These are phyloP conservation scores for Wickerhamiella sergipiensis DNA, from an alignment of 805 yeast species.

Conservation along the genomic window DNA sequence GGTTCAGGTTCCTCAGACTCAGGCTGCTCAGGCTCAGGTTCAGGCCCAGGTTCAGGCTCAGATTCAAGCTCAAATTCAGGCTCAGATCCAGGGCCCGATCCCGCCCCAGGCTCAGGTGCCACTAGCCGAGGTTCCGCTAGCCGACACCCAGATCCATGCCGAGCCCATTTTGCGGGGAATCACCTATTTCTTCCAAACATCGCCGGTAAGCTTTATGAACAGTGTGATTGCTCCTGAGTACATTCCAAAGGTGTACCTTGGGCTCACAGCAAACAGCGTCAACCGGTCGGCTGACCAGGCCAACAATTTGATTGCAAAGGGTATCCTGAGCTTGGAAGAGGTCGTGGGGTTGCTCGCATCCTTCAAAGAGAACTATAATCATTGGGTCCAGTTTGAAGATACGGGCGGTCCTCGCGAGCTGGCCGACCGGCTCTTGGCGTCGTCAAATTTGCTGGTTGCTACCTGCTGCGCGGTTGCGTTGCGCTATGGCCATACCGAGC, in stretches of 20 bases:
- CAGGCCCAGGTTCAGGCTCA: no score
- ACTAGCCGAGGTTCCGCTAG: background rate
- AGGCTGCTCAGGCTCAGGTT: no score
- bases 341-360: constrained; percentile 38
- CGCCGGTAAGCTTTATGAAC: background rate
- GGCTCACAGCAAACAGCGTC: background rate
- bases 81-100: no score
- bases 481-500: constrained; percentile 33
- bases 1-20: no score
- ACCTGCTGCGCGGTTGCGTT: constrained; percentile 51
- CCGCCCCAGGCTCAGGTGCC: no score
- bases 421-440: constrained; percentile 31
- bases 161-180: background rate
- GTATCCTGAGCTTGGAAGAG: constrained; percentile 36
- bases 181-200: background rate
- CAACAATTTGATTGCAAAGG: constrained; percentile 33
- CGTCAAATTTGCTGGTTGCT: constrained; percentile 52
- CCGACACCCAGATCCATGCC: background rate
- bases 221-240: background rate
- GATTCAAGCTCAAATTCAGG: no score
- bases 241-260: background rate
- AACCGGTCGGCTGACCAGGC: constrained; percentile 1
- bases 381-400: constrained; percentile 66
- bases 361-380: constrained; percentile 54
- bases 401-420: constrained; percentile 35